Evolutionary conservation across 495 filamentous ascomycete genomes (phyloP), one percentile per base, ranked within the genome.

Genomic region (Margaritispora aquatica): DNA sequence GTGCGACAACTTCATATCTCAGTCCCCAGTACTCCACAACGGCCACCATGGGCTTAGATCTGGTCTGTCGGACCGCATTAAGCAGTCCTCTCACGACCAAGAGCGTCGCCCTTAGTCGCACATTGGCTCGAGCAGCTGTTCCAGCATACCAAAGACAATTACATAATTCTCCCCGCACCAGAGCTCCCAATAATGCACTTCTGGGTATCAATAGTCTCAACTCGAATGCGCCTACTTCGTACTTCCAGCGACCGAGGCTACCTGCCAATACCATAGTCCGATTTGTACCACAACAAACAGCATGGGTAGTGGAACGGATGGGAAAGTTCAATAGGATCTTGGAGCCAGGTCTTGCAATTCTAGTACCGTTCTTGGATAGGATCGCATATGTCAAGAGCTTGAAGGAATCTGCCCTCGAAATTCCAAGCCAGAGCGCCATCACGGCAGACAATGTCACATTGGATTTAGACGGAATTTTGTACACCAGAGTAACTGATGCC

Each of bases 251-350:
- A 54, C 73, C 77, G 29, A 77, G 77, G 17, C 77, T 96, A 24
- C 94, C 94, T 22, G 87, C 92, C 56, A 98, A 97, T 75, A 97
- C 95, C 23, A 79, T 98, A 64, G 80, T 98, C 62, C 90, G 92
- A 56, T 98, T 98, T 77, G 95, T 98, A 26, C 94, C 95, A 10
- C 95, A 98, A 73, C 94, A 97, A 77, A 96, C 93, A 56, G 95
- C 94, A 76, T 98, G 95, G 95, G 91, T 98, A 59, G 94, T 98
- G 38, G 95, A 98, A 76, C 90, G 94, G 61, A 98, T 98, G 94
- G 94, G 94, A 51, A 93, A 92, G 70, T 98, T 94, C 77, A 83
- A 90, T 74, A 81, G 90, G 23, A 97, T 97, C 63, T 74, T 98
- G 51, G 81, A 96, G 61, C 94, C 94, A 0, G 94, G 94, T 55